phyloP scores from a whole-genome alignment of 371 early-diverging fungal genomes.

The Apophysomyces sp. region DNA sequence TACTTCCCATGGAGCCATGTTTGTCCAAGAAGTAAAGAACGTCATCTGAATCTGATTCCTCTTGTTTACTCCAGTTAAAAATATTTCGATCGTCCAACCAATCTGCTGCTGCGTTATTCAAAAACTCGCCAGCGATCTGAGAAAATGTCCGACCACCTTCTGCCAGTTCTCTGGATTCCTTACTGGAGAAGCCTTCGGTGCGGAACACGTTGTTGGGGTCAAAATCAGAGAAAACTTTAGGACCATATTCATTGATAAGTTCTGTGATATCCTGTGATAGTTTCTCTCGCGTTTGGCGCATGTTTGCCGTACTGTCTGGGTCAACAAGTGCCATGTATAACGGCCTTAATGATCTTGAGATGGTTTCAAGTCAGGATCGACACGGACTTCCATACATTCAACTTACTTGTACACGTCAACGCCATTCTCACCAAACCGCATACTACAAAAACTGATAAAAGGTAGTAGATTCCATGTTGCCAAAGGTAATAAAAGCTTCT shows the following conservation, averaged over 20 bases:
- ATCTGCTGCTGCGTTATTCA: conserved; percentile 42
- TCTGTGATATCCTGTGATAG: conserved; percentile 77
- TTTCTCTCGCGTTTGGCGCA: conserved; percentile 67
- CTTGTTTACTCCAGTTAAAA: conserved; percentile 55
- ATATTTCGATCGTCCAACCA: conserved; percentile 58
- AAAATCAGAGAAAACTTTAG: conserved; percentile 82
- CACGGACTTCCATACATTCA: not conserved
- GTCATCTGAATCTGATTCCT: conserved; percentile 50
- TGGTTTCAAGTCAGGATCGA: conserved; percentile 1
- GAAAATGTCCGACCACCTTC: conserved; percentile 35
- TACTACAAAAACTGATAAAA: conserved; percentile 75
- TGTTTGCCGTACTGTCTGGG: conserved; percentile 54
- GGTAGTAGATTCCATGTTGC: conserved; percentile 64
- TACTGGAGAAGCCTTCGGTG: conserved; percentile 16
- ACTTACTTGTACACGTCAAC: conserved; percentile 77
- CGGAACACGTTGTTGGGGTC: conserved; percentile 45
- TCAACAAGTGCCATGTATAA: conserved; percentile 75
- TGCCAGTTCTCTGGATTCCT: conserved; percentile 32
- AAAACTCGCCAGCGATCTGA: conserved; percentile 36
- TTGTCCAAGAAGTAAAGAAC: conserved; percentile 51
- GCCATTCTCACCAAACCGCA: conserved; percentile 89
- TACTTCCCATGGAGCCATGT: conserved; percentile 21
- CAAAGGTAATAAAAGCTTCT: conserved; percentile 44
- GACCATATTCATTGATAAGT: conserved; percentile 85
- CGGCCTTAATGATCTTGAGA: conserved; percentile 74